A percentile compares a stretch with the other conserved stretches of the same genome.
Conservation (phyloP, 2,329 filamentous ascomycete species). For the Fusarium tjaetaba region DNA sequence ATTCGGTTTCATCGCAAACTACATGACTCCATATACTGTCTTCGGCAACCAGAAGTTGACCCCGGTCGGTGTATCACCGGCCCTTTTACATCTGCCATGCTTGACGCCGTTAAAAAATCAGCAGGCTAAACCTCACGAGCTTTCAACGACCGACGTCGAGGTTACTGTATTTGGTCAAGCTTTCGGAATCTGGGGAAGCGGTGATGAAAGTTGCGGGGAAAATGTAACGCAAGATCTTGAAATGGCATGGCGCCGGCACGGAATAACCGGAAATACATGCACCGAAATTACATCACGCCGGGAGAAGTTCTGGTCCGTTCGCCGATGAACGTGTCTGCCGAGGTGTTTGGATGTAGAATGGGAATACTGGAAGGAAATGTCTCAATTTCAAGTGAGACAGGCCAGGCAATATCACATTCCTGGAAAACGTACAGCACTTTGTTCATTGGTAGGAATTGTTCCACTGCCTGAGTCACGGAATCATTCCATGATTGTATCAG, state of each 20-base stretch:
- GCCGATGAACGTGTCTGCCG: background rate
- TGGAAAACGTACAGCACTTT: background rate
- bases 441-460: no score
- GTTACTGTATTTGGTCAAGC: slow-evolving; percentile 10
- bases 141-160: background rate
- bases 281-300: background rate
- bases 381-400: no score
- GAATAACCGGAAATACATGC: background rate
- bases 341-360: background rate
- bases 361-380: no score
- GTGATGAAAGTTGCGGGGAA: slow-evolving; percentile 9
- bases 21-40: background rate
- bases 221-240: background rate
- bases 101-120: background rate
- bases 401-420: background rate
- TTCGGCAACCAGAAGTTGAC: background rate
- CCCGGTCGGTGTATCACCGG: background rate
- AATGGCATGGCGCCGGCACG: background rate
- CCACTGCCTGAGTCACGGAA: background rate
- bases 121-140: background rate
- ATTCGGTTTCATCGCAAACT: no score
- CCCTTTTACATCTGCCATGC: background rate
- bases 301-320: background rate
- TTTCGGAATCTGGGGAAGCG: background rate
- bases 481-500: no score